phyloP scores from a whole-genome alignment of 176 grass and related monocot genomes.

The Themeda triandra region DNA sequence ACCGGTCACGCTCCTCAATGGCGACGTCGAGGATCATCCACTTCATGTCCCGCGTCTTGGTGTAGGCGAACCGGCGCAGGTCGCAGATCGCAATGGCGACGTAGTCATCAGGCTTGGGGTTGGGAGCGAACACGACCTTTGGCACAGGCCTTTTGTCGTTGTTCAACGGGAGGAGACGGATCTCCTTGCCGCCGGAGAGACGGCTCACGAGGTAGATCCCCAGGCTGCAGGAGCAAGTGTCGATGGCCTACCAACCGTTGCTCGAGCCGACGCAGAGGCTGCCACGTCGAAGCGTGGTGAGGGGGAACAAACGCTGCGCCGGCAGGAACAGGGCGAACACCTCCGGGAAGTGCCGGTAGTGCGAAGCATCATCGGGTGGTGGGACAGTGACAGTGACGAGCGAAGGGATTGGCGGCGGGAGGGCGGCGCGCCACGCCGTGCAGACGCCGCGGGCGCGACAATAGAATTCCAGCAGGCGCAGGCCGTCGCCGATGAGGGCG shows the following conservation, averaged over 20 bases:
- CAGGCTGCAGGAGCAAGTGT: rapidly evolving
- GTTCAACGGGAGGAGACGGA: not conserved
- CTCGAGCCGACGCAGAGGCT: not conserved
- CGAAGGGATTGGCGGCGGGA: not conserved
- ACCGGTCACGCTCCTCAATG: rapidly evolving
- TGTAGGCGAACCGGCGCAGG: not conserved
- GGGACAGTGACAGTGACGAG: not conserved
- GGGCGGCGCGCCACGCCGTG: not conserved
- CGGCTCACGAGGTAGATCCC: not conserved
- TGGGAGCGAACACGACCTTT: conserved; percentile 25
- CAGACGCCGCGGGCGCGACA: not conserved
- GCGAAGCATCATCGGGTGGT: not conserved
- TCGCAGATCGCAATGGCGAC: not conserved
- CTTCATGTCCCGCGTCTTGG: not conserved
- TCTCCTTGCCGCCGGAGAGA: not conserved
- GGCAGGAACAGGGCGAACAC: too few relatives aligned
- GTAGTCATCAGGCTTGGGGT: not conserved
- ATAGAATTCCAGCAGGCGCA: not conserved
- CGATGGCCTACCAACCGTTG: not conserved
- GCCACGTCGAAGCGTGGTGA: not conserved
- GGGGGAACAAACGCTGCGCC: not conserved
- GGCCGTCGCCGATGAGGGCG: not conserved
- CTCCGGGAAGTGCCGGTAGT: not conserved
- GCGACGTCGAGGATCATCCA: not conserved
- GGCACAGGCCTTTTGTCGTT: not conserved